Evolutionary conservation across 306 rosid species (phyloP).

Genomic region (Cucurbita pepo): DNA sequence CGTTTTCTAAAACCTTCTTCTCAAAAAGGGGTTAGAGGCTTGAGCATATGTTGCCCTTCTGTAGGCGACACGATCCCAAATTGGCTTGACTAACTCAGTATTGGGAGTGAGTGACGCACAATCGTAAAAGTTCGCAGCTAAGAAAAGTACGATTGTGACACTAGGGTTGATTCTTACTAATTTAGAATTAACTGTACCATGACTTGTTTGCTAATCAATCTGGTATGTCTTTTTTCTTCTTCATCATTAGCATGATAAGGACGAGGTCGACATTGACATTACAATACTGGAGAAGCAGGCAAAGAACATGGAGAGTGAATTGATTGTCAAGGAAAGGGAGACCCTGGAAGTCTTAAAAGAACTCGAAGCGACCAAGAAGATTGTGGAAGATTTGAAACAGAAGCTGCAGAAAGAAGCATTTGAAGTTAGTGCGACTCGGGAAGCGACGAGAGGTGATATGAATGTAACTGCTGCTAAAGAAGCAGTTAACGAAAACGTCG

Average conservation of each 20-base stretch:
- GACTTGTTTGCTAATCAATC: background rate
- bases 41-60: too few relatives aligned
- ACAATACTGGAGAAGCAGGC: conserved; percentile 29
- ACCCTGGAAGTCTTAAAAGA: conserved; percentile 39
- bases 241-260: conserved; percentile 13
- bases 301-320: conserved; percentile 26
- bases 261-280: conserved; percentile 16
- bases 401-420: conserved; percentile 34
- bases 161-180: background rate
- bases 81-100: too few relatives aligned
- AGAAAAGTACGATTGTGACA: too few relatives aligned
- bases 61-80: too few relatives aligned
- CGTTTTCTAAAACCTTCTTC: too few relatives aligned
- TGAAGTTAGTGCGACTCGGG: conserved; percentile 15
- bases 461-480: conserved; percentile 10
- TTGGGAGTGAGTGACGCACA: too few relatives aligned
- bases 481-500: conserved; percentile 48
- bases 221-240: background rate
- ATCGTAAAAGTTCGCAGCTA: too few relatives aligned
- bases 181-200: background rate
- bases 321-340: conserved; percentile 39
- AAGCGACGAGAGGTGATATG: conserved; percentile 3
- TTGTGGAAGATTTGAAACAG: conserved; percentile 26
- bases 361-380: conserved; percentile 28
- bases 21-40: too few relatives aligned